phyloP scores from a whole-genome alignment of 768 basidiomycete species.

The Sarcodon aspratus region DNA sequence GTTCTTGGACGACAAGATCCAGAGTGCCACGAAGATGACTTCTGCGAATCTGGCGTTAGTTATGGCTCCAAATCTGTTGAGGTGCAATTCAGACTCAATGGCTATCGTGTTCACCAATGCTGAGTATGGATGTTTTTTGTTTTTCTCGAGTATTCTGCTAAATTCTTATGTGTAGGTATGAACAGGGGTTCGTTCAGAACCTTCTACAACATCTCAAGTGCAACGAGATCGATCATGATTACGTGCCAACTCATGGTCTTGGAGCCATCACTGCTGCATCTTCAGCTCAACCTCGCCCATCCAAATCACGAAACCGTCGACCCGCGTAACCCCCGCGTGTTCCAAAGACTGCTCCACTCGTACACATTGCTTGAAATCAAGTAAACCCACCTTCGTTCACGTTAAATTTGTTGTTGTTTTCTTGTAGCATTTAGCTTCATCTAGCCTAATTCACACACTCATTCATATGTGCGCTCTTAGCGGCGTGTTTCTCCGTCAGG shows the following conservation, averaged over 20 bases:
- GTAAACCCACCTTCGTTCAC: no score
- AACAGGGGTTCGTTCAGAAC: conserved; percentile 82
- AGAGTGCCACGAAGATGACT: conserved; percentile 79
- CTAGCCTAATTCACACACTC: no score
- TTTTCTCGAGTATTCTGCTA: not conserved
- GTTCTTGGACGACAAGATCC: conserved; percentile 71
- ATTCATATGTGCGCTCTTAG: no score
- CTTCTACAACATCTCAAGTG: conserved; percentile 73
- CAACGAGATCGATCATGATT: conserved; percentile 62
- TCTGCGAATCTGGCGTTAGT: conserved; percentile 80
- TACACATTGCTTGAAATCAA: not conserved
- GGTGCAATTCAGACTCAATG: conserved; percentile 84
- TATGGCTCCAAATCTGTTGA: conserved; percentile 83
- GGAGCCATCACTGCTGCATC: conserved; percentile 46
- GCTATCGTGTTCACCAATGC: conserved; percentile 85
- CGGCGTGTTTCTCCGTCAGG: no score
- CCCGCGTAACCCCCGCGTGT: not conserved
- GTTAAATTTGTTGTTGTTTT: no score
- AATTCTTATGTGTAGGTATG: conserved; percentile 41
- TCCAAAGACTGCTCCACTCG: not conserved
- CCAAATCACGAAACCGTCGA: conserved; percentile 47
- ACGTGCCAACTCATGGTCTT: conserved; percentile 68
- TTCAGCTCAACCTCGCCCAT: conserved; percentile 28
- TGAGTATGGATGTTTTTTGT: conserved; percentile 43
- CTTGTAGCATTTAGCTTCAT: no score